These are phyloP conservation scores for Aureobasidium pullulans DNA, from an alignment of 2,329 filamentous ascomycete genomes.

Conservation along the genomic window DNA sequence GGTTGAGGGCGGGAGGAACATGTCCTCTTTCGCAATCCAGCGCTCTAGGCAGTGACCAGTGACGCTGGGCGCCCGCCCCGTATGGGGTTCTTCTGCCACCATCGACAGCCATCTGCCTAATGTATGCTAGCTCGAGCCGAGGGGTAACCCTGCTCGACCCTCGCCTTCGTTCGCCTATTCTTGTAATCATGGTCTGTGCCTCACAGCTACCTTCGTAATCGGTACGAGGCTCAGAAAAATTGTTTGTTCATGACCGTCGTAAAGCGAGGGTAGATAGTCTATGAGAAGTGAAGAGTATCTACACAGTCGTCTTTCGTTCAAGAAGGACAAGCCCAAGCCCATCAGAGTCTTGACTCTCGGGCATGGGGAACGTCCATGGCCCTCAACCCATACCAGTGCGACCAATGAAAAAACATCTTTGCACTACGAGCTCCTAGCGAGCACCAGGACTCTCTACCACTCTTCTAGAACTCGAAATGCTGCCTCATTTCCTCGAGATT, in stretches of 20 bases:
- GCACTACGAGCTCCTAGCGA: not conserved
- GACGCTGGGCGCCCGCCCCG: not conserved
- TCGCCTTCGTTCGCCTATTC: not conserved
- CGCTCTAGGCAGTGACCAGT: constrained; percentile 1
- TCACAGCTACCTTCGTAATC: not conserved
- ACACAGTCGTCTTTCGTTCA: not conserved
- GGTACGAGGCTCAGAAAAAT: not conserved
- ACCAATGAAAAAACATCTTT: not conserved
- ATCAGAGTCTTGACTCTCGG: no score
- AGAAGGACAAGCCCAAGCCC: not conserved
- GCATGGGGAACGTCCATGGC: not conserved
- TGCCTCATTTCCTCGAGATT: constrained; percentile 82
- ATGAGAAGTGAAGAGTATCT: not conserved
- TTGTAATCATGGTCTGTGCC: not conserved
- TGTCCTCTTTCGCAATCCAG: not conserved
- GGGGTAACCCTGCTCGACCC: not conserved
- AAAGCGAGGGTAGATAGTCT: not conserved
- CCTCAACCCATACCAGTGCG: not conserved
- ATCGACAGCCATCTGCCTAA: not conserved
- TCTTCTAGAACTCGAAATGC: constrained; percentile 73
- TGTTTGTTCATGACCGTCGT: not conserved
- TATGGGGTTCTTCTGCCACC: not conserved
- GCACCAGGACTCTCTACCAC: not conserved
- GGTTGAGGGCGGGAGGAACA: not conserved
- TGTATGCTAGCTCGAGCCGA: not conserved